Conservation (phyloP, 148 eudicot genomes). For the Diospyros kaki region DNA sequence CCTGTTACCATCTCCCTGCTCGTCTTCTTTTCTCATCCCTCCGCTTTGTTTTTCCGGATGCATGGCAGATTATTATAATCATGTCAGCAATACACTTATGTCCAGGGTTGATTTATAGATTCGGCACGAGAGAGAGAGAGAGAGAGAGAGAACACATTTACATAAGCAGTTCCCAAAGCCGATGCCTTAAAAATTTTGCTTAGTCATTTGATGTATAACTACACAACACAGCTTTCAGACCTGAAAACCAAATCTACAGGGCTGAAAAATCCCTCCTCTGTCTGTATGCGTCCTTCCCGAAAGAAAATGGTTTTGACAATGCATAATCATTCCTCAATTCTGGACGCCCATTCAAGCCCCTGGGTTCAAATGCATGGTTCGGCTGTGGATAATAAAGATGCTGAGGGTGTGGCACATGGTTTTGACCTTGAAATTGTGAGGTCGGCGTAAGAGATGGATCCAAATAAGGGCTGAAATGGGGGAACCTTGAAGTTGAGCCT, state of each 20-base stretch:
- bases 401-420: background rate
- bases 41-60: too few relatives aligned
- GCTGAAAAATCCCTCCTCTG: background rate
- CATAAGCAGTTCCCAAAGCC: too few relatives aligned
- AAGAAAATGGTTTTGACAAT: background rate
- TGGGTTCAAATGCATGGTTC: background rate
- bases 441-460: background rate
- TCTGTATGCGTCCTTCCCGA: background rate
- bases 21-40: too few relatives aligned
- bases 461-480: slow-evolving; percentile 4
- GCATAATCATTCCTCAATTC: background rate
- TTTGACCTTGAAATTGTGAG: background rate
- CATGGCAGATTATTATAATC: too few relatives aligned
- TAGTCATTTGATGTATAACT: too few relatives aligned
- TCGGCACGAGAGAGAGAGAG: too few relatives aligned
- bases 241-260: background rate
- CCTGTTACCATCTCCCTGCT: too few relatives aligned
- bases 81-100: too few relatives aligned
- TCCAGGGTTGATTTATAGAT: too few relatives aligned
- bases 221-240: too few relatives aligned
- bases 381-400: background rate
- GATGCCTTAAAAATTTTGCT: too few relatives aligned
- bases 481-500: slow-evolving; percentile 14
- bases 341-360: background rate
- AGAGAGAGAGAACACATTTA: too few relatives aligned